Evolutionary conservation across 768 basidiomycete species (phyloP).

Genomic region (Kwoniella newhampshirensis): DNA sequence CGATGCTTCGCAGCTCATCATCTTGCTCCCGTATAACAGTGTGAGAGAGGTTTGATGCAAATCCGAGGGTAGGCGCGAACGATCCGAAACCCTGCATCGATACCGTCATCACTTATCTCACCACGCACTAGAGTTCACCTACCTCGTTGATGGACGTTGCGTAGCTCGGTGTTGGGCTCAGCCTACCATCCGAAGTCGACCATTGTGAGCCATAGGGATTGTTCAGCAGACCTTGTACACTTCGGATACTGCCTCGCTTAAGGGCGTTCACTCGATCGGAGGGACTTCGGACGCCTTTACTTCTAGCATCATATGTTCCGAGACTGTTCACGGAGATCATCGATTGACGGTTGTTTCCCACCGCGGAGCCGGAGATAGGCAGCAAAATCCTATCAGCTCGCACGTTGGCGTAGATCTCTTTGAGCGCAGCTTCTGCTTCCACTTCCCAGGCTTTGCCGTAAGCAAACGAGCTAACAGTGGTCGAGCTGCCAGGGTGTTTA

Average conservation of each 20-base stretch:
- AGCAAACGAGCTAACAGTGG: constrained; percentile 38
- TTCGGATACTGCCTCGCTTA: constrained; percentile 89
- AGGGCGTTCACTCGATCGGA: constrained; percentile 64
- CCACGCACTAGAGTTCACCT: constrained; percentile 53
- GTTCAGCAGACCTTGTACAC: constrained; percentile 74
- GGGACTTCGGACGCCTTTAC: constrained; percentile 57
- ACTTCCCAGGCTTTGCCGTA: constrained; percentile 68
- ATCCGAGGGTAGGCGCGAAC: constrained; percentile 84
- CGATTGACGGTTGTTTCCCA: constrained; percentile 27
- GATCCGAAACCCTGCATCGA: constrained; percentile 59
- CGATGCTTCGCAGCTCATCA: constrained; percentile 65
- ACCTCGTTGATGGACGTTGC: constrained; percentile 81
- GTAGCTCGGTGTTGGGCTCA: constrained; percentile 93
- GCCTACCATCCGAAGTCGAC: constrained; percentile 69
- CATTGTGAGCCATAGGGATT: constrained; percentile 68
- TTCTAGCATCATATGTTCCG: constrained; percentile 55
- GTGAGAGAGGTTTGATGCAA: constrained; percentile 91
- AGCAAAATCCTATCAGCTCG: constrained; percentile 88
- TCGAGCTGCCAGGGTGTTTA: constrained; percentile 24
- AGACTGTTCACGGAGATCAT: constrained; percentile 21
- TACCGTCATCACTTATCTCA: too few relatives aligned
- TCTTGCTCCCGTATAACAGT: constrained; percentile 97
- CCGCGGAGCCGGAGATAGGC: constrained; percentile 55
- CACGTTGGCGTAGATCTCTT: constrained; percentile 93
- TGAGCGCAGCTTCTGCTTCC: constrained; percentile 82